Evolutionary conservation across 228 moss, liverwort and hornwort genomes (phyloP).

Genomic region (Sphagnum magellanicum): DNA sequence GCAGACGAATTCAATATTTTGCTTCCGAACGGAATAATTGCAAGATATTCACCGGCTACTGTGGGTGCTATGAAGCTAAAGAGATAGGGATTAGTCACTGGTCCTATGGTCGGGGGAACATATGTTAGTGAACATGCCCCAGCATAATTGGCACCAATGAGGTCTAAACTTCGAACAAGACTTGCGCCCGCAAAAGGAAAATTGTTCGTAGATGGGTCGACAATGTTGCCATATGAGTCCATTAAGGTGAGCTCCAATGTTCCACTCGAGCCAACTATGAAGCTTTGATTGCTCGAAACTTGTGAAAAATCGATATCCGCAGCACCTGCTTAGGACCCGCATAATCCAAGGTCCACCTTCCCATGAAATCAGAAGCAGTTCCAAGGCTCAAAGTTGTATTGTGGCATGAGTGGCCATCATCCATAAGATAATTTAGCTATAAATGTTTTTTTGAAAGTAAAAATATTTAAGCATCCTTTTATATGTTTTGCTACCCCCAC

Average conservation of each 20-base stretch:
- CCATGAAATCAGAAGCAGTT: too few relatives aligned
- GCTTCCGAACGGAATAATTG: constrained; percentile 12
- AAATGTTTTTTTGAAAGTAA: too few relatives aligned
- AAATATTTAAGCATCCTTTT: too few relatives aligned
- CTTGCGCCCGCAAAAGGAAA: constrained; percentile 17
- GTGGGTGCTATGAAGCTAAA: constrained; percentile 8
- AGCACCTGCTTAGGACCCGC: neutral
- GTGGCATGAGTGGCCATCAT: too few relatives aligned
- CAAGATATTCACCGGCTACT: constrained; percentile 11
- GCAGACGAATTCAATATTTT: constrained; percentile 1
- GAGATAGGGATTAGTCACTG: neutral
- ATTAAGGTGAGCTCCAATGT: constrained; percentile 27
- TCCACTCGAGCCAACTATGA: constrained; percentile 23
- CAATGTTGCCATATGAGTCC: constrained; percentile 22
- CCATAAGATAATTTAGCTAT: too few relatives aligned
- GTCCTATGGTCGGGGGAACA: too few relatives aligned
- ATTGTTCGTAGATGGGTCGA: constrained; percentile 6
- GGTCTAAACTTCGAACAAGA: neutral
- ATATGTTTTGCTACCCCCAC: too few relatives aligned
- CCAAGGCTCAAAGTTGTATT: too few relatives aligned
- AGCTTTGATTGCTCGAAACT: too few relatives aligned
- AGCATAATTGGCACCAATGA: too few relatives aligned
- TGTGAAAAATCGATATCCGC: neutral
- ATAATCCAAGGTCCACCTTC: too few relatives aligned
- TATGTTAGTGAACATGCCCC: too few relatives aligned